Evolutionary conservation across 768 basidiomycete species (phyloP).

Genomic region (Tubosaeta brunneosetosa): DNA sequence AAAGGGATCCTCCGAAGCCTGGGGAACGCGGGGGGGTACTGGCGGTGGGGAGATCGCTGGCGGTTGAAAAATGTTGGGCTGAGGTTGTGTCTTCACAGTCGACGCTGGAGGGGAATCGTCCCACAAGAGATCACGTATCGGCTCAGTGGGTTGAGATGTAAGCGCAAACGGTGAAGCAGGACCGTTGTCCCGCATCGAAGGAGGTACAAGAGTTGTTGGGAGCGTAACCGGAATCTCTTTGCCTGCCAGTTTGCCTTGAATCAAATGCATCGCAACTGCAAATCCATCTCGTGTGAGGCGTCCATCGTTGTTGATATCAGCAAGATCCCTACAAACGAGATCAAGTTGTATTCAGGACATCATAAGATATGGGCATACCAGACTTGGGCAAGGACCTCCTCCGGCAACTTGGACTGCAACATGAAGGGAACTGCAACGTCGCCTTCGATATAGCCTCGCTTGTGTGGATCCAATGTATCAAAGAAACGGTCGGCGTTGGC

Average conservation of each 20-base stretch:
- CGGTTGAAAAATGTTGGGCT: slow-evolving; percentile 24
- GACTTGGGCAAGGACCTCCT: slow-evolving; percentile 80
- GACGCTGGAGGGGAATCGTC: slow-evolving; percentile 49
- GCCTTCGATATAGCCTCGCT: slow-evolving; percentile 80
- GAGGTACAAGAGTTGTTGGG: slow-evolving; percentile 75
- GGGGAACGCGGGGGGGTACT: slow-evolving; percentile 17
- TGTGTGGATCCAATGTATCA: slow-evolving; percentile 69
- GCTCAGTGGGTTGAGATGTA: slow-evolving; percentile 30
- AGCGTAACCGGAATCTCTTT: slow-evolving; percentile 69
- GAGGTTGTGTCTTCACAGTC: slow-evolving; percentile 36
- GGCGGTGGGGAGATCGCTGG: slow-evolving; percentile 32
- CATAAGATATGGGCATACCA: slow-evolving; percentile 56
- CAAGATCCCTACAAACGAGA: slow-evolving; percentile 68
- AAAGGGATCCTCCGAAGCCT: slow-evolving; percentile 47
- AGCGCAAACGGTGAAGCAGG: slow-evolving; percentile 36
- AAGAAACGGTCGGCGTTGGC: slow-evolving; percentile 74
- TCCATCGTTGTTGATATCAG: slow-evolving; percentile 87
- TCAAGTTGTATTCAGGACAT: background rate
- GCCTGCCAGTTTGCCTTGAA: slow-evolving; percentile 79
- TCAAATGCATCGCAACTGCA: slow-evolving; percentile 92
- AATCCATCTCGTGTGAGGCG: slow-evolving; percentile 86
- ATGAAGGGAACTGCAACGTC: slow-evolving; percentile 95
- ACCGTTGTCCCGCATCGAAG: slow-evolving; percentile 58
- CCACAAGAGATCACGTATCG: slow-evolving; percentile 45
- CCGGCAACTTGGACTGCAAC: slow-evolving; percentile 80